These are phyloP conservation scores for Tetracladium maxilliforme DNA, from an alignment of 2,329 filamentous ascomycete genomes.

Conservation along the genomic window DNA sequence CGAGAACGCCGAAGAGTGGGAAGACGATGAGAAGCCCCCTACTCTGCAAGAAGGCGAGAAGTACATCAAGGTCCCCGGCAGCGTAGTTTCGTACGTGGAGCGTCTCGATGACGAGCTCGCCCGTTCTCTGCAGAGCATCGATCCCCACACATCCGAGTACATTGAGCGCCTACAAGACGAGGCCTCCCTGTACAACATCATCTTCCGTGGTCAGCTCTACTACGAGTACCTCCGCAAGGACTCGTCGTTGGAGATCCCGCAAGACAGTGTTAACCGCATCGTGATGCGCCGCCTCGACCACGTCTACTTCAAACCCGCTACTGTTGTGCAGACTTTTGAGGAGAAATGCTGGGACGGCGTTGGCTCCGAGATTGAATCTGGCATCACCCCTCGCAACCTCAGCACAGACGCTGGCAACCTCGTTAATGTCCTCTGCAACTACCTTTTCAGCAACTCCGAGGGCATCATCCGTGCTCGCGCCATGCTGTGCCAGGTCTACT, in stretches of 20 bases:
- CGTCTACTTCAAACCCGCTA: constrained; percentile 96
- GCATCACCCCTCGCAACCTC: constrained; percentile 61
- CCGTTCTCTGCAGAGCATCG: constrained; percentile 91
- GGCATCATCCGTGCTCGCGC: constrained; percentile 91
- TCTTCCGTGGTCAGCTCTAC: constrained; percentile 80
- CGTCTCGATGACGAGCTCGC: constrained; percentile 94
- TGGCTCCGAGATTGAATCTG: constrained; percentile 54
- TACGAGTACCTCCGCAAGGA: constrained; percentile 68
- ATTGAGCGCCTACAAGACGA: constrained; percentile 92
- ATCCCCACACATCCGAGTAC: constrained; percentile 97
- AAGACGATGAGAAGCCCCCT: constrained; percentile 92
- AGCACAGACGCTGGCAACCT: constrained; percentile 57
- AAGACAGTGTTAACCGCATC: constrained; percentile 83
- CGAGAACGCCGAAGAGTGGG: constrained; percentile 94
- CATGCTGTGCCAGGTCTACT: constrained; percentile 98
- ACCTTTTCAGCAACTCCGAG: constrained; percentile 87
- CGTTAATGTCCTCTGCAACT: constrained; percentile 80
- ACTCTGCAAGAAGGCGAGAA: constrained; percentile 57
- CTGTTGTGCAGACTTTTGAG: constrained; percentile 87
- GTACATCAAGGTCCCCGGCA: constrained; percentile 84
- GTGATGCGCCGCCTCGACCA: constrained; percentile 92
- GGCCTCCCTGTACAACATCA: constrained; percentile 76
- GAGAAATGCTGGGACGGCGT: constrained; percentile 85
- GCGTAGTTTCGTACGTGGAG: constrained; percentile 87
- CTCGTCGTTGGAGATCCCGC: constrained; percentile 53